Evolutionary conservation across 202 grass and related monocot species (phyloP), one percentile per base, ranked within the genome.

Genomic region (Setaria italica): DNA sequence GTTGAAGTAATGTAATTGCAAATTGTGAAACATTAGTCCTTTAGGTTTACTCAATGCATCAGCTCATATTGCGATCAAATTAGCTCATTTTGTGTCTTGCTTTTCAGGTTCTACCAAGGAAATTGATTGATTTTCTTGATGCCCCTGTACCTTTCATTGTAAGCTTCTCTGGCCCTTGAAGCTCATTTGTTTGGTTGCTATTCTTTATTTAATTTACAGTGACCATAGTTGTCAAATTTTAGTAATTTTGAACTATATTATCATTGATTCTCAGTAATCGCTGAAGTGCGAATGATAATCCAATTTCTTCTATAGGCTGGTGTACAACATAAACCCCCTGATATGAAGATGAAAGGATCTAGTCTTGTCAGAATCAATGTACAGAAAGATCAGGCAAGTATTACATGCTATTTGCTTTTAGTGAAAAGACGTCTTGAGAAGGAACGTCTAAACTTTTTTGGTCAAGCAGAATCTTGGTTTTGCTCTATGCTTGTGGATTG

Each of bases 91-190:
- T 48, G 55, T 85, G 14, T 66, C 21, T 79, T 87, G n/a, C 55
- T 92, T 84, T 94, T 70, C 88, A 99, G 96, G 88, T 99, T 84
- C 80, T 99, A 65, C 96, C 96, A n/a, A 88, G 47, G 69, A 99
- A 92, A 89, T 87, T 99, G 96, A 39, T 91, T 66, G 96, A 94
- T 88, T 92, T 99, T 71, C 77, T 99, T 85, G 96, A 99, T 85
- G 96, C 96, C 55, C 96, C 96, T 1, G 96, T 99, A 75, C 96
- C 96, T 86, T 99, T 94, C 83, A 91, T 99, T 92, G 96, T 99
- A 91, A 98, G 95, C 84, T 72, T 51, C 30, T 19, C 69, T 67
- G n/a, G 50, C 29, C 84, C 74, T 77, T 76, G 15, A 58, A 69
- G 78, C 59, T 77, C 57, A 62, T 81, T 77, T 84, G 74, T 77